A percentile compares a stretch with the other conserved stretches of the same genome.
Conservation (phyloP, 495 filamentous ascomycete species). For the Penicillium paradoxum region DNA sequence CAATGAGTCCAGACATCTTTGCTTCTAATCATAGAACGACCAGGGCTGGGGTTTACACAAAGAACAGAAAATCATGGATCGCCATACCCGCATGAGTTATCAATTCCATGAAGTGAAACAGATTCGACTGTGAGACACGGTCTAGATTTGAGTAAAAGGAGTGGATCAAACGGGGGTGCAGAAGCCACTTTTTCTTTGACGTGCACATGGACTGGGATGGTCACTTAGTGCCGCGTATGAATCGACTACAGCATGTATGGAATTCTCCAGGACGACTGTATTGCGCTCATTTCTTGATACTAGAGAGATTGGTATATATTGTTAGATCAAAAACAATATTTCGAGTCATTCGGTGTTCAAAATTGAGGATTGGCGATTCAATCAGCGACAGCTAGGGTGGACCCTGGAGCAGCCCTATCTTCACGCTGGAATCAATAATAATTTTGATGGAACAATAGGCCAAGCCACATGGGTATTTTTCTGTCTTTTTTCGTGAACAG, state of each 20-base stretch:
- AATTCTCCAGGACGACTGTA: too few relatives aligned
- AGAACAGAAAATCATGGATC: background rate
- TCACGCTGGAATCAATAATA: constrained; percentile 3
- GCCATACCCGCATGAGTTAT: background rate
- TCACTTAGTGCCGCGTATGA: background rate
- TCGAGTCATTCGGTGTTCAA: background rate
- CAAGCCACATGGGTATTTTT: constrained; percentile 3
- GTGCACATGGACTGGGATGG: background rate
- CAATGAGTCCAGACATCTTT: background rate
- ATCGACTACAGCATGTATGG: background rate
- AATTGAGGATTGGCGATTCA: background rate
- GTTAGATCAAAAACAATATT: too few relatives aligned
- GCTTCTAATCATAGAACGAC: background rate
- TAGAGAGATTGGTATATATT: too few relatives aligned
- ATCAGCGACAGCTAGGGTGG: constrained; percentile 7
- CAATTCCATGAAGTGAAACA: constrained; percentile 1
- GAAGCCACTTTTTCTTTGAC: constrained; percentile 6
- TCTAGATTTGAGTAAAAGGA: background rate
- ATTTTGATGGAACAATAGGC: constrained; percentile 17
- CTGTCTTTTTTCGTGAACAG: too few relatives aligned
- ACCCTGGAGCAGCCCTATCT: constrained; percentile 14
- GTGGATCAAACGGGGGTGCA: constrained; percentile 6
- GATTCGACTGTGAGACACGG: constrained; percentile 1
- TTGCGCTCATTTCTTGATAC: too few relatives aligned
- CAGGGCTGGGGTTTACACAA: background rate